Conservation (phyloP, 192 early-diverging fungal genomes). For the Entrophospora sp. region DNA sequence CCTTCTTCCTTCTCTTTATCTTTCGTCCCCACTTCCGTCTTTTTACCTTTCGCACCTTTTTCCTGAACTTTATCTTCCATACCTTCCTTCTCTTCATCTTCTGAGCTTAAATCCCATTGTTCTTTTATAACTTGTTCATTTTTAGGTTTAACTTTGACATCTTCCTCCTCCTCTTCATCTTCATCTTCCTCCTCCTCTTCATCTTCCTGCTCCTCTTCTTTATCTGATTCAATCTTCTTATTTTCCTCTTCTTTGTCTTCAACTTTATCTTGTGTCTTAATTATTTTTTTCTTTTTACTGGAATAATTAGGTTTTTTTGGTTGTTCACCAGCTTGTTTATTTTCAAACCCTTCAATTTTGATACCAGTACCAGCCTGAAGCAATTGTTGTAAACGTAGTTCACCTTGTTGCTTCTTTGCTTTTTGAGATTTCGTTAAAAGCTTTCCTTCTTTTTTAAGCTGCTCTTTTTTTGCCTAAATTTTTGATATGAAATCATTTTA, state of each 20-base stretch:
- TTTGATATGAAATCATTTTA: not conserved
- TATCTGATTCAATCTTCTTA: constrained; percentile 19
- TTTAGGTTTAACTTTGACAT: constrained; percentile 38
- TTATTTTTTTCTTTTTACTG: constrained; percentile 65
- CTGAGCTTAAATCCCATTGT: constrained; percentile 33
- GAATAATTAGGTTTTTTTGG: constrained; percentile 65
- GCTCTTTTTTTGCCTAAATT: constrained; percentile 67
- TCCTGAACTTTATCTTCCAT: constrained; percentile 33
- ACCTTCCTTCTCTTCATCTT: constrained; percentile 31
- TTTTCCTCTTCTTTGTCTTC: constrained; percentile 20
- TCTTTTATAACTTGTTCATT: constrained; percentile 59
- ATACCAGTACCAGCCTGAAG: constrained; percentile 74
- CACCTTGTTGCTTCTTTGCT: constrained; percentile 62
- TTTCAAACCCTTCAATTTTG: constrained; percentile 63
- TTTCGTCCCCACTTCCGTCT: not conserved
- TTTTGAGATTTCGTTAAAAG: constrained; percentile 91
- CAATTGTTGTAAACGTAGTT: constrained; percentile 66
- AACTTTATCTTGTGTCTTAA: constrained; percentile 15
- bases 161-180: constrained; percentile 20
- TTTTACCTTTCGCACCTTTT: constrained; percentile 20
- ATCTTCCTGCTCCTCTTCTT: constrained; percentile 15
- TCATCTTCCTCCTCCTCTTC: constrained; percentile 43
- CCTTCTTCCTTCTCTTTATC: too few relatives aligned
- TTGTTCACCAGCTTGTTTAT: constrained; percentile 28
- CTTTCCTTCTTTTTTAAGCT: constrained; percentile 86